A percentile compares a stretch with the other conserved stretches of the same genome.
Conservation (phyloP, 192 early-diverging fungal species). For the Gonapodya sp. region DNA sequence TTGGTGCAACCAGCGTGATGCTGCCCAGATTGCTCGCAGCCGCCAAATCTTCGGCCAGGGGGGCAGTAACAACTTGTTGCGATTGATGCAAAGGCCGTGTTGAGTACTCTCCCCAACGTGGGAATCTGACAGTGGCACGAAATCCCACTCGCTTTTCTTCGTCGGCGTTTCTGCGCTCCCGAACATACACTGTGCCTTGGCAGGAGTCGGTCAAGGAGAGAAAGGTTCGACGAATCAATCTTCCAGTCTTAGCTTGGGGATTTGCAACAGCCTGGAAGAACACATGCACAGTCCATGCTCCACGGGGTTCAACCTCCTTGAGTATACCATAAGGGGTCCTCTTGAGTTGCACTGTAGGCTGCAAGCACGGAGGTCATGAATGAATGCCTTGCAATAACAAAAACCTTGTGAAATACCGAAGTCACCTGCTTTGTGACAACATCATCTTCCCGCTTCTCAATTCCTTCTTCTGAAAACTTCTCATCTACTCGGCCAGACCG, state of each 20-base stretch:
- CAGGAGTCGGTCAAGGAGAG: slow-evolving; percentile 23
- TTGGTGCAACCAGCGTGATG: slow-evolving; percentile 27
- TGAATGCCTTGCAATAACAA: too few species aligned
- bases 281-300: neutral
- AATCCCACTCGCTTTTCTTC: slow-evolving; percentile 58
- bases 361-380: too few species aligned
- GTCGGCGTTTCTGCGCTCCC: slow-evolving; percentile 79
- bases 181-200: slow-evolving; percentile 52
- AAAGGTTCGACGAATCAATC: neutral
- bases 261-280: neutral
- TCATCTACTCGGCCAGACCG: slow-evolving; percentile 10
- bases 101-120: neutral
- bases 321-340: neutral
- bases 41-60: slow-evolving; percentile 4
- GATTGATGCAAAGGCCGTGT: neutral
- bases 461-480: slow-evolving; percentile 11
- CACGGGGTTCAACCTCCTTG: neutral
- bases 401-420: neutral
- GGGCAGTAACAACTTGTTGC: slow-evolving; percentile 12
- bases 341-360: slow-evolving; percentile 42
- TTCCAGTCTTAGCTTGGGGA: neutral
- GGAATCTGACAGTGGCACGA: slow-evolving; percentile 34
- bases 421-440: neutral
- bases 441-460: neutral
- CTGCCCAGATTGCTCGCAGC: neutral